Conservation (phyloP, 2,329 filamentous ascomycete genomes). For the Aspergillus fumigatus region DNA sequence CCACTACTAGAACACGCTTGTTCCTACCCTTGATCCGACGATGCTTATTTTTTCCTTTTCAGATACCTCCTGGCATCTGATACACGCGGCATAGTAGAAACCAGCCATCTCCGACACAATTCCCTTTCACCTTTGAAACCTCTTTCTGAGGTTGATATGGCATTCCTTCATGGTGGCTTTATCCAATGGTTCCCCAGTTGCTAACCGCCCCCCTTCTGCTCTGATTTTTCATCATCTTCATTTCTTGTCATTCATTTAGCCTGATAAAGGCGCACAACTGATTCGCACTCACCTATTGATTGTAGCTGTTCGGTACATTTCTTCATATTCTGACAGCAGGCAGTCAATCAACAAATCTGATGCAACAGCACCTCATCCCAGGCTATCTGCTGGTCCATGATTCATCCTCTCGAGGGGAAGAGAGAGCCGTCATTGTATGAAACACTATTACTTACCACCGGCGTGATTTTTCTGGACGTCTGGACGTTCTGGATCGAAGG, state of each 20-base stretch:
- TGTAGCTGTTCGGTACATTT: not conserved
- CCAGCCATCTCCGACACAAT: not conserved
- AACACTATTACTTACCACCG: not conserved
- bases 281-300: not conserved
- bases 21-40: not conserved
- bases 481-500: not conserved
- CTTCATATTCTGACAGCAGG: not conserved
- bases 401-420: not conserved
- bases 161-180: not conserved
- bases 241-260: not conserved
- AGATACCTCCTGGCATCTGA: not conserved
- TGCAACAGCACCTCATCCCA: not conserved
- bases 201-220: not conserved
- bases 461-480: not conserved
- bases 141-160: not conserved
- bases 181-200: not conserved
- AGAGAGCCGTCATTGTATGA: not conserved
- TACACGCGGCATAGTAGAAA: not conserved
- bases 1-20: not conserved
- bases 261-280: not conserved
- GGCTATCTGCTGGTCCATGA: not conserved
- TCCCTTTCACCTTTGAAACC: not conserved
- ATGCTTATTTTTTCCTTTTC: not conserved
- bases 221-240: not conserved
- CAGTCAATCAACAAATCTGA: not conserved